Conservation (phyloP, 176 grass and related monocot genomes). For the Lolium multiflorum region DNA sequence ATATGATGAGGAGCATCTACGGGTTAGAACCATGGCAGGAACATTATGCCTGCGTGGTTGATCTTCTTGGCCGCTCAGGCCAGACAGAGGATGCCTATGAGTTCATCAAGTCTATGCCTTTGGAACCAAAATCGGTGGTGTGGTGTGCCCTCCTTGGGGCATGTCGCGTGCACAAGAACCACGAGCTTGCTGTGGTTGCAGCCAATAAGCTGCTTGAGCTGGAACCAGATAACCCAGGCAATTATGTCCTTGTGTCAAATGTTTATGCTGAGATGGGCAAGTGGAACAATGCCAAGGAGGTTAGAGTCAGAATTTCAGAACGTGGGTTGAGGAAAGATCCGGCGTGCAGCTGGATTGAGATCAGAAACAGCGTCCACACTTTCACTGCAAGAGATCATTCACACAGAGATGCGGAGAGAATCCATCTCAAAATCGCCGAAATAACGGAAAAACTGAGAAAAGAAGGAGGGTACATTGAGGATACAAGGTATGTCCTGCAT, state of each 20-base stretch:
- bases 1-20: constrained; percentile 68
- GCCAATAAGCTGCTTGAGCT: constrained; percentile 73
- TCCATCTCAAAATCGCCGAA: constrained; percentile 65
- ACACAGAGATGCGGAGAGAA: constrained; percentile 50
- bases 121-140: constrained; percentile 67
- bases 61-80: constrained; percentile 83
- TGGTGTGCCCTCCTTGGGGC: constrained; percentile 90
- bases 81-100: constrained; percentile 61
- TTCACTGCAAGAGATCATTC: constrained; percentile 67
- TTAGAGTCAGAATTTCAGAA: constrained; percentile 66
- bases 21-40: constrained; percentile 80
- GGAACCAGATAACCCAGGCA: constrained; percentile 72
- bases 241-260: constrained; percentile 87
- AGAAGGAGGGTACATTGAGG: constrained; percentile 59
- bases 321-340: constrained; percentile 75
- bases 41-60: constrained; percentile 77
- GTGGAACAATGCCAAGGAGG: constrained; percentile 65
- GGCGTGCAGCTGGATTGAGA: constrained; percentile 81
- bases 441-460: constrained; percentile 58
- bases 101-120: constrained; percentile 76
- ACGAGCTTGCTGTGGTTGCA: constrained; percentile 59
- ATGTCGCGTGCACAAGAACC: constrained; percentile 66
- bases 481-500: constrained; percentile 69
- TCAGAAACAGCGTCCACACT: constrained; percentile 55
- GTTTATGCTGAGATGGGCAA: constrained; percentile 71